Evolutionary conservation across 176 grass and related monocot genomes (phyloP).

Genomic region (Lolium rigidum): DNA sequence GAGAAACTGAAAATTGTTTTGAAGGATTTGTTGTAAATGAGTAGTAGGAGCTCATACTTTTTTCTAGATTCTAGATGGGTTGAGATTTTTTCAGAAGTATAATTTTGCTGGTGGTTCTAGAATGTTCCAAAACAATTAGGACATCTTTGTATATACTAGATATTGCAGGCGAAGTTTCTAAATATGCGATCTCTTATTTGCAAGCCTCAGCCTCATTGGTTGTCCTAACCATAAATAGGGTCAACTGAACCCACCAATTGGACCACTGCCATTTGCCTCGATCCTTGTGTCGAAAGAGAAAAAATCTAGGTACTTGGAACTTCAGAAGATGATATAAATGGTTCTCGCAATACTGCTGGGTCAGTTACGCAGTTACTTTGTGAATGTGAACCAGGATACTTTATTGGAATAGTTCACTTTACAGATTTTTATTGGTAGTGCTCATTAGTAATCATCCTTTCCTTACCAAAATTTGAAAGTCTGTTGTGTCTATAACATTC

Average conservation of each 20-base stretch:
- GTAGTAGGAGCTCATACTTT: neutral
- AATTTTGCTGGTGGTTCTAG: neutral
- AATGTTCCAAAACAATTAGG: too few relatives aligned
- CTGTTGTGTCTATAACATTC: neutral
- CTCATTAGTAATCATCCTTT: neutral
- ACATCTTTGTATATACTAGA: too few relatives aligned
- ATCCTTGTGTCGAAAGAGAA: too few relatives aligned
- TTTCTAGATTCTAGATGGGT: neutral
- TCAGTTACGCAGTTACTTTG: neutral
- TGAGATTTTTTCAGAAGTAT: neutral
- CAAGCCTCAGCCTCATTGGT: too few relatives aligned
- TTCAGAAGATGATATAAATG: too few relatives aligned
- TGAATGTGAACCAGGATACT: neutral
- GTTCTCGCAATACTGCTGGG: neutral
- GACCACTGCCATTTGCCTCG: too few relatives aligned
- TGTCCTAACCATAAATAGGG: too few relatives aligned
- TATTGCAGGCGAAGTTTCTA: too few relatives aligned
- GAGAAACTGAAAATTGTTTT: neutral
- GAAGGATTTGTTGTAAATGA: neutral
- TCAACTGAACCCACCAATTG: too few relatives aligned
- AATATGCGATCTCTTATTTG: too few relatives aligned
- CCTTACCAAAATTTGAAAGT: neutral
- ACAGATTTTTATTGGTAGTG: neutral
- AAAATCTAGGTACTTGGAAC: too few relatives aligned
- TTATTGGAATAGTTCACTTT: constrained; percentile 4